These are phyloP conservation scores for Tulasnella sp. DNA, from an alignment of 768 basidiomycete species.

Conservation along the genomic window DNA sequence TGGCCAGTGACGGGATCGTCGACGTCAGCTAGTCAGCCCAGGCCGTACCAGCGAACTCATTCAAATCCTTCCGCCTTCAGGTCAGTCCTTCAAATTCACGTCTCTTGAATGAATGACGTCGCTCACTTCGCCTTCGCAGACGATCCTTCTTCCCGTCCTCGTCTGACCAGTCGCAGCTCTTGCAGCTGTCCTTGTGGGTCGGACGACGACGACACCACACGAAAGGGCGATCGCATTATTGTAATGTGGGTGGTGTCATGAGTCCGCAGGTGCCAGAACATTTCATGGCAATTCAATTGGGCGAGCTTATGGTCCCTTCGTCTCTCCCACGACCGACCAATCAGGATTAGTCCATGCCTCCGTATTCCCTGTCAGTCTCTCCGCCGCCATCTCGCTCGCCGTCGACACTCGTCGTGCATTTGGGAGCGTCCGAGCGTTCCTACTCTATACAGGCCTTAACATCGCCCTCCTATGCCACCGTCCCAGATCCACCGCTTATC, in stretches of 20 bases:
- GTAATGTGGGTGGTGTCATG: not conserved
- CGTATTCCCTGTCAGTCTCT: not conserved
- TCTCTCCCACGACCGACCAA: not conserved
- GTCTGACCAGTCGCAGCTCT: not conserved
- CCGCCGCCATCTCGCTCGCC: slow-evolving; percentile 14
- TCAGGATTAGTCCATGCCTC: slow-evolving; percentile 3
- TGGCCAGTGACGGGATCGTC: no score
- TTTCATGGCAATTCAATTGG: slow-evolving; percentile 15
- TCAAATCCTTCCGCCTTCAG: not conserved
- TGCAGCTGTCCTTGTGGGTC: no score
- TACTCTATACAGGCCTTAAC: not conserved
- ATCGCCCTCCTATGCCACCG: no score
- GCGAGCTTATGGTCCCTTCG: slow-evolving; percentile 5
- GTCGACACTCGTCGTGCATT: not conserved
- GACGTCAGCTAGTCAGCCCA: not conserved
- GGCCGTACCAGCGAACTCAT: not conserved
- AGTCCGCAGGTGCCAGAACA: not conserved
- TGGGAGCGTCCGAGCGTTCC: not conserved
- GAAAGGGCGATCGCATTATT: not conserved
- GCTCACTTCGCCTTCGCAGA: not conserved
- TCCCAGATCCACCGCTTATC: not conserved
- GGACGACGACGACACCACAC: no score
- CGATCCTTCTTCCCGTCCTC: not conserved
- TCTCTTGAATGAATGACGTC: not conserved
- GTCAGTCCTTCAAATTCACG: not conserved